Percentiles rank a stretch among this genome's conserved stretches.
These are phyloP conservation scores for Exophiala aquamarina DNA, from an alignment of 2,329 filamentous ascomycete species.

Conservation along the genomic window DNA sequence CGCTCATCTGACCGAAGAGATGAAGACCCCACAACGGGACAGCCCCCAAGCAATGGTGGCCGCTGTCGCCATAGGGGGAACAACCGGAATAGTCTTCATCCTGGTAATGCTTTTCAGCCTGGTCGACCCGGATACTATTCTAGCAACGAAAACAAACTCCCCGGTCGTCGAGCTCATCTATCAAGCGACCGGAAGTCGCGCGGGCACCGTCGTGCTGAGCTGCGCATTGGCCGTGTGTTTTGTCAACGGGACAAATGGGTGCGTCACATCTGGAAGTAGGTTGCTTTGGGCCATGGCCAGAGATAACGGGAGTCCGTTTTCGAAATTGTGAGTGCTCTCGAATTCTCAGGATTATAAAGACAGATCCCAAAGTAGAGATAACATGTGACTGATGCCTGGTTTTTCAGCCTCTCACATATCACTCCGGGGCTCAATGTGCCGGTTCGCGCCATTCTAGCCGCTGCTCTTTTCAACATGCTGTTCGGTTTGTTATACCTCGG, in stretches of 20 bases:
- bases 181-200: slow-evolving; percentile 60
- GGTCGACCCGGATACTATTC: slow-evolving; percentile 45
- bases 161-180: slow-evolving; percentile 62
- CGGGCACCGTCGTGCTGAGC: slow-evolving; percentile 63
- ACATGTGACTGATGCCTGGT: too few relatives aligned
- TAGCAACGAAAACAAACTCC: slow-evolving; percentile 53
- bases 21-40: slow-evolving; percentile 47
- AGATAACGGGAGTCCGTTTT: slow-evolving; percentile 63
- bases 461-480: slow-evolving; percentile 53
- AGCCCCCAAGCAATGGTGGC: slow-evolving; percentile 67
- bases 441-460: slow-evolving; percentile 51
- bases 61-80: slow-evolving; percentile 62
- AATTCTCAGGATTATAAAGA: too few relatives aligned
- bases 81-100: slow-evolving; percentile 63
- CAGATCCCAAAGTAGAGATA: too few relatives aligned
- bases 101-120: slow-evolving; percentile 64
- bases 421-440: slow-evolving; percentile 51
- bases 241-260: slow-evolving; percentile 58
- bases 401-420: slow-evolving; percentile 37
- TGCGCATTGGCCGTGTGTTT: slow-evolving; percentile 25
- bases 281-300: slow-evolving; percentile 67
- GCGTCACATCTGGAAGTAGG: slow-evolving; percentile 64
- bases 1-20: slow-evolving; percentile 55
- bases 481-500: slow-evolving; percentile 57
- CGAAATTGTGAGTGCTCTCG: slow-evolving; percentile 35